Base-by-base conservation (phyloP, 371 early-diverging fungal species). In the Zopfochytrium polystomum region DNA sequence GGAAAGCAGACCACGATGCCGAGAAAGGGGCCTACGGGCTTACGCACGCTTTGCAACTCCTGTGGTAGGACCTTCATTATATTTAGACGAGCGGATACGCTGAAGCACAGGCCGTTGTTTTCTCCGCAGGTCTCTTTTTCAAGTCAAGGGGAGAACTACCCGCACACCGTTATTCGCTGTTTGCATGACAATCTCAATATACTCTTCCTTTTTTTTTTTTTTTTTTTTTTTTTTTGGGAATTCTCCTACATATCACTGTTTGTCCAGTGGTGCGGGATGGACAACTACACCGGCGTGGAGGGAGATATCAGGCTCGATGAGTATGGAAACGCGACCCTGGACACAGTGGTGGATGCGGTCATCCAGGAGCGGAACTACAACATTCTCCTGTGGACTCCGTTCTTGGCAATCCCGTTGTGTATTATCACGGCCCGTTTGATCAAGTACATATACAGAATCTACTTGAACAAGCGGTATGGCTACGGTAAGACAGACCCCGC, bases 131-230 rank as follows among this genome's bases (percentile, higher is more conserved):
- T 65, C 75, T 84, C 0, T 63, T 82, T 33, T 84, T 79, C 63
- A 84, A 85, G 55, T 69, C 77, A 23, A 77, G 80, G 49, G 77
- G 72, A 11, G 60, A 60, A 20, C 60, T 85, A 50, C 87, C 87
- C 2, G 65, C 62, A 30, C 81, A 82, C 35, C 78, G 87, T 23
- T 77, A 81, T 57, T 80, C 78, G 35, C 54, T 82, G 51, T 85
- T 77, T 61, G 53, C 29, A 50, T 50, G 49, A 50, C n/a, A n/a
- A n/a, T n/a, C n/a, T n/a, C n/a, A n/a, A n/a, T n/a, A n/a, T n/a
- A n/a, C n/a, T n/a, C n/a, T n/a, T n/a, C n/a, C n/a, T n/a, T n/a
- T n/a, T n/a, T n/a, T n/a, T n/a, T n/a, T n/a, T n/a, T n/a, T n/a
- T n/a, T n/a, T n/a, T n/a, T n/a, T n/a, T n/a, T n/a, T n/a, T n/a